Percentiles rank a stretch among this genome's conserved stretches.
These are phyloP conservation scores for Mycena pura DNA, from an alignment of 768 basidiomycete genomes.

Conservation along the genomic window DNA sequence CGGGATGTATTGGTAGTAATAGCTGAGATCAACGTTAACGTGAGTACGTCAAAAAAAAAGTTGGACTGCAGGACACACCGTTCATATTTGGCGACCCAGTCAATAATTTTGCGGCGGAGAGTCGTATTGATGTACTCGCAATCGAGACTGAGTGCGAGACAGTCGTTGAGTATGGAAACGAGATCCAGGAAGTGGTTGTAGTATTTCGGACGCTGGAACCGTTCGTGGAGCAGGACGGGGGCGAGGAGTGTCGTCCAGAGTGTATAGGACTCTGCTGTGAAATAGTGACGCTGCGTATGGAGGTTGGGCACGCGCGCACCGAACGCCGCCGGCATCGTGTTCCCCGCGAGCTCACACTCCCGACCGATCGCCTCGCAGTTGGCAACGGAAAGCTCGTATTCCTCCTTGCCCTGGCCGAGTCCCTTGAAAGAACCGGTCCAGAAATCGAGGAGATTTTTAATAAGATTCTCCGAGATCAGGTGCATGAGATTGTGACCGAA, in stretches of 20 bases:
- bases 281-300: slow-evolving; percentile 1
- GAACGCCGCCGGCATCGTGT: neutral
- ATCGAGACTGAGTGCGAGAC: neutral
- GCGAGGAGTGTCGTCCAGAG: slow-evolving; percentile 1
- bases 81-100: neutral
- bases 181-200: neutral
- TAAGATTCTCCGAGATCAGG: too few relatives aligned
- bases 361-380: neutral
- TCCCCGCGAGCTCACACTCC: neutral
- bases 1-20: neutral
- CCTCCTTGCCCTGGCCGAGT: slow-evolving; percentile 17
- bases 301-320: slow-evolving; percentile 10
- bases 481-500: slow-evolving; percentile 61
- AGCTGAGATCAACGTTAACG: neutral
- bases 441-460: too few relatives aligned
- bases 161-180: neutral
- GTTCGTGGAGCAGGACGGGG: slow-evolving; percentile 2
- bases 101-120: neutral
- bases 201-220: neutral
- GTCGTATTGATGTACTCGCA: neutral
- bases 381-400: slow-evolving; percentile 35
- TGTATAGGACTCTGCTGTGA: slow-evolving; percentile 1
- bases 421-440: neutral
- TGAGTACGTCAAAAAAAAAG: neutral
- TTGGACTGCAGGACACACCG: neutral